Base-by-base conservation (phyloP, 1,284 basidiomycete genomes). In the Ustilago xerochloae region DNA sequence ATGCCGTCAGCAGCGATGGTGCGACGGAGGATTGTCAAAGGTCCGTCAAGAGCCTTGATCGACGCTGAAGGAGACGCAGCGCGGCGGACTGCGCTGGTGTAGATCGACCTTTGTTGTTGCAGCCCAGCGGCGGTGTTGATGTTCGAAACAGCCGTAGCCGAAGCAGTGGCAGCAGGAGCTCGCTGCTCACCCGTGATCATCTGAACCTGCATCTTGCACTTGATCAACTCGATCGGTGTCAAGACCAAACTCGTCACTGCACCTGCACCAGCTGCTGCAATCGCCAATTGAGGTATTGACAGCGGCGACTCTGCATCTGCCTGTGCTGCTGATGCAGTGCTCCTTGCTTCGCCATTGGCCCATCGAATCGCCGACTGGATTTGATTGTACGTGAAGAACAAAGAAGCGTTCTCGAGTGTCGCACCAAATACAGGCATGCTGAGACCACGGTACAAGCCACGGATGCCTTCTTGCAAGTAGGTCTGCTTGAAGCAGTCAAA, bases 171-270 rank as follows among this genome's bases (percentile, higher is more conserved):
- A n/a, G 28, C 15, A 10, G 84, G 82, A 33, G 62, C 47, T 16
- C 52, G 60, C 16, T 84, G 84, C 79, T 86, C 86, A 4, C 87
- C 75, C 43, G 88, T 86, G 38, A 93, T 88, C 89, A 93, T 92
- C 85, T 95, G 93, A 4, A 95, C 93, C 86, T 96, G 96, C 93
- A 95, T 94, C 81, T 93, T 91, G 85, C 93, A 95, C 86, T 96
- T 96, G 77, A 96, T 89, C 60, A 94, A 90, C 85, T 96, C 93
- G 70, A 95, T 91, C 1, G 93, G 94, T 1, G 93, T 95, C 90
- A 95, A 86, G 58, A 95, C 88, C 82, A 94, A 91, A 75, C 91
- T 92, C 0, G 93, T 91, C 29, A 90, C 87, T 3, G 90, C 88
- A n/a, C 93, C 93, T 5, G 93, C 92, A 24, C 90, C 91, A 2